Evolutionary conservation across 2,329 filamentous ascomycete species (phyloP).

Genomic region (Alternaria arborescens): DNA sequence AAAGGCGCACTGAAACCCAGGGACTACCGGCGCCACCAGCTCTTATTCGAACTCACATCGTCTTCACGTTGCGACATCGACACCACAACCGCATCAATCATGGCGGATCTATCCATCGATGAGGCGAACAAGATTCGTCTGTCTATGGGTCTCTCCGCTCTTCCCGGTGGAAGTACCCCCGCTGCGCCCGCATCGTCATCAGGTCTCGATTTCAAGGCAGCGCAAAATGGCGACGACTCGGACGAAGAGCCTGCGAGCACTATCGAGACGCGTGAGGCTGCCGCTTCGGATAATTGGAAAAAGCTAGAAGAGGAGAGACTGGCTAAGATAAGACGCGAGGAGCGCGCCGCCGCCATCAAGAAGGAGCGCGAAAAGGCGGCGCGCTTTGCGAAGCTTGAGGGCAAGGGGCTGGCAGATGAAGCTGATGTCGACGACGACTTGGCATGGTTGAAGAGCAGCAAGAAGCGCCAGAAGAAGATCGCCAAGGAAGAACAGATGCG

Average conservation of each 20-base stretch:
- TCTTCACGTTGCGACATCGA: constrained; percentile 3
- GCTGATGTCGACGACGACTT: constrained; percentile 76
- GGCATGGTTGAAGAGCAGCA: constrained; percentile 86
- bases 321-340: constrained; percentile 79
- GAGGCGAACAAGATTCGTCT: constrained; percentile 92
- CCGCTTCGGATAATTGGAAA: constrained; percentile 78
- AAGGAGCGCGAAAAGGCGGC: constrained; percentile 86
- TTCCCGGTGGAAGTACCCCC: constrained; percentile 71
- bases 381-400: constrained; percentile 77
- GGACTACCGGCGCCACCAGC: not conserved
- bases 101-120: constrained; percentile 67
- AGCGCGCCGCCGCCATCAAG: constrained; percentile 82
- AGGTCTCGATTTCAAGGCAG: constrained; percentile 66
- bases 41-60: not conserved
- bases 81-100: constrained; percentile 22
- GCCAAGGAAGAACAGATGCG: constrained; percentile 74
- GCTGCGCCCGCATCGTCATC: constrained; percentile 62
- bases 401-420: constrained; percentile 84
- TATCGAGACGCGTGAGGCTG: constrained; percentile 79
- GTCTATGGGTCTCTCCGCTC: constrained; percentile 87
- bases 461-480: constrained; percentile 94
- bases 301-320: constrained; percentile 72
- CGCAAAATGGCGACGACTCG: constrained; percentile 58
- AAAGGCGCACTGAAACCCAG: not conserved
- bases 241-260: constrained; percentile 82